Evolutionary conservation across 495 filamentous ascomycete species (phyloP).

Genomic region (Penicillium psychrofluorescens): DNA sequence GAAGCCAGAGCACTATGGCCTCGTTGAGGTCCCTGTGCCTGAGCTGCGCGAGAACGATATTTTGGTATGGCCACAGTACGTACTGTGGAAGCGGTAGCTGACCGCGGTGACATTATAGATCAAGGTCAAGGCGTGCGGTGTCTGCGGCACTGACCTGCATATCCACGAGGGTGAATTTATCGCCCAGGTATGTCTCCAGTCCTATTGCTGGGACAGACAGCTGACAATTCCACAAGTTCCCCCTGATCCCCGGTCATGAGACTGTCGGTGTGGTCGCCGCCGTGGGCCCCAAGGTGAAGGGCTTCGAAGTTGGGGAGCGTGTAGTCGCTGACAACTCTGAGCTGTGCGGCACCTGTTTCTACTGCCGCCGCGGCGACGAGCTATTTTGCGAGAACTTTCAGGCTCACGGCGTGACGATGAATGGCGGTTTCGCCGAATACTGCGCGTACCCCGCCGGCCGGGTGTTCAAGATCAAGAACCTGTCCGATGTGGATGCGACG

Average conservation of each 20-base stretch:
- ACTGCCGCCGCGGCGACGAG: constrained; percentile 61
- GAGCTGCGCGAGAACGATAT: constrained; percentile 53
- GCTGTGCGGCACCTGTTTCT: constrained; percentile 66
- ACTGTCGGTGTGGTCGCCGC: constrained; percentile 48
- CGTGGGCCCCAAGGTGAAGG: constrained; percentile 51
- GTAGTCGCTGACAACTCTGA: constrained; percentile 52
- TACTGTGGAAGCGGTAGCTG: too few species aligned
- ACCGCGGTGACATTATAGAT: constrained; percentile 14
- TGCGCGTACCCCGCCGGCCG: constrained; percentile 49
- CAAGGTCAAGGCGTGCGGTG: constrained; percentile 58
- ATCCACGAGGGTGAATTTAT: constrained; percentile 61
- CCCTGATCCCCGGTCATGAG: constrained; percentile 47
- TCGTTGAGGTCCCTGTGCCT: constrained; percentile 56
- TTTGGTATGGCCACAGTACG: constrained; percentile 25
- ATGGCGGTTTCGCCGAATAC: constrained; percentile 68
- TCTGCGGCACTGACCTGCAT: constrained; percentile 60
- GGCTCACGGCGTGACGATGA: constrained; percentile 57
- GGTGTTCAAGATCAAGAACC: constrained; percentile 64
- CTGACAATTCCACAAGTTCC: constrained; percentile 31
- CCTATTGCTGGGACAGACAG: background rate
- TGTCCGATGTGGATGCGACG: constrained; percentile 64
- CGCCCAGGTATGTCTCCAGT: constrained; percentile 39
- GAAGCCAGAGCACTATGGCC: constrained; percentile 49
- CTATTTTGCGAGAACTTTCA: constrained; percentile 65
- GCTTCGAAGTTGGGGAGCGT: constrained; percentile 58